phyloP scores from a whole-genome alignment of 73 alveolate genomes.

The Symbiodinium pilosum region DNA sequence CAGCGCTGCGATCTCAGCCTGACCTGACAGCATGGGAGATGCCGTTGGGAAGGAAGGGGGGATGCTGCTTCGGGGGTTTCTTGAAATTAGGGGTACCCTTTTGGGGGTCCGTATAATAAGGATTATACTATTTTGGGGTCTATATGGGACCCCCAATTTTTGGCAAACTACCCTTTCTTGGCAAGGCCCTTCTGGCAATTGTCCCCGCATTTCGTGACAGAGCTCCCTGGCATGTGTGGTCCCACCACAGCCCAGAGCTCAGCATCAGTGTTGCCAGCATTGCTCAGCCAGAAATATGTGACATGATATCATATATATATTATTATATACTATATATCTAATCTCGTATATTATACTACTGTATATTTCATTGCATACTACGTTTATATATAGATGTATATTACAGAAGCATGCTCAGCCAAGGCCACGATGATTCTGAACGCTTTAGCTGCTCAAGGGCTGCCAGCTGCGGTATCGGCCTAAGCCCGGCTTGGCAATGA shows the following conservation, averaged over 20 bases:
- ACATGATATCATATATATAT: too few species aligned
- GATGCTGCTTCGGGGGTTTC: too few species aligned
- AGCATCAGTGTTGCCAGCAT: not conserved
- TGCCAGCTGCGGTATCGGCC: slow-evolving; percentile 46
- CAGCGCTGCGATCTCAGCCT: slow-evolving; percentile 25
- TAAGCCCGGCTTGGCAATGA: not conserved
- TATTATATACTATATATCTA: too few species aligned
- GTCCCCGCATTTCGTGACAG: slow-evolving; percentile 71
- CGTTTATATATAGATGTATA: not conserved
- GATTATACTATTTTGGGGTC: too few species aligned
- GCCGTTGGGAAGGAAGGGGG: too few species aligned
- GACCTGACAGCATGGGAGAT: not conserved
- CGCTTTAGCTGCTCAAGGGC: slow-evolving; percentile 37
- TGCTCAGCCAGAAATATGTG: too few species aligned
- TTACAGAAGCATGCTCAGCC: not conserved
- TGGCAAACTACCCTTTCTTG: not conserved
- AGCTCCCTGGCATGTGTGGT: slow-evolving; percentile 87
- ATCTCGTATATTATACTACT: too few species aligned
- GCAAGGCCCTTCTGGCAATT: slow-evolving; percentile 78
- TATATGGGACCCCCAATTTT: too few species aligned
- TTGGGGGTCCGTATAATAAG: too few species aligned
- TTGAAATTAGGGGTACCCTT: too few species aligned
- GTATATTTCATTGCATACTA: not conserved
- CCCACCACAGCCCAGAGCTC: slow-evolving; percentile 41
- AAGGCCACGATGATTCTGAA: slow-evolving; percentile 69